These are phyloP conservation scores for Solanum hybrid DNA, from an alignment of 305 asterid species.

Conservation along the genomic window DNA sequence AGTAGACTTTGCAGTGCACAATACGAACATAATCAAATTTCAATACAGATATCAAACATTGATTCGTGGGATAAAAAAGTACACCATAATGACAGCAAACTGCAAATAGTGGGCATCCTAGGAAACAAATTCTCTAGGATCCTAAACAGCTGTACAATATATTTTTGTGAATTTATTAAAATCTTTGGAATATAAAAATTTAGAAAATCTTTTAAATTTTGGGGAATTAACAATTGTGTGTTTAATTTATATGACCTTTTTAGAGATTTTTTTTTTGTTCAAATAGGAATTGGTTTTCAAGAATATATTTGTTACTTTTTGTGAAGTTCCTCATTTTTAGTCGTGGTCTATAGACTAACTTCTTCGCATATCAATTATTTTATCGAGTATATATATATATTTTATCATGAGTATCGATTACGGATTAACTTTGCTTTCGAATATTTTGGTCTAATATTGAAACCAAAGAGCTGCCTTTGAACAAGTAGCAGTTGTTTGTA, in stretches of 20 bases:
- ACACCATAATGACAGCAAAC: neutral
- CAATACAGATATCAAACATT: neutral
- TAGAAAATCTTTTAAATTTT: neutral
- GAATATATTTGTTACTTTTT: neutral
- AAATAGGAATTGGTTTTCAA: neutral
- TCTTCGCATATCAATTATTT: neutral
- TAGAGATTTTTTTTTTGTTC: too few species aligned
- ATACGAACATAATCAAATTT: neutral
- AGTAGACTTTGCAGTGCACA: neutral
- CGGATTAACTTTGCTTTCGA: neutral
- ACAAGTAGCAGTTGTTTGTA: neutral
- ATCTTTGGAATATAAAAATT: neutral
- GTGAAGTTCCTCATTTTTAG: neutral
- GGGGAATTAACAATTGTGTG: neutral
- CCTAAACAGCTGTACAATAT: neutral
- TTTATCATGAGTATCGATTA: neutral
- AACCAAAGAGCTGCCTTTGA: neutral
- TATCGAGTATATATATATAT: neutral
- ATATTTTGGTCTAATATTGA: neutral
- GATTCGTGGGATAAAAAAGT: accelerated
- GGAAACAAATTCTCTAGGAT: neutral
- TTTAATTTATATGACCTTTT: neutral
- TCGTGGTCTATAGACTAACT: neutral
- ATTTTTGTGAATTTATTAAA: neutral
- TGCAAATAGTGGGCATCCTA: neutral